A percentile compares a stretch with the other conserved stretches of the same genome.
Evolutionary conservation across 768 basidiomycete genomes (phyloP).

Genomic region (Nevesoporus exiguus): DNA sequence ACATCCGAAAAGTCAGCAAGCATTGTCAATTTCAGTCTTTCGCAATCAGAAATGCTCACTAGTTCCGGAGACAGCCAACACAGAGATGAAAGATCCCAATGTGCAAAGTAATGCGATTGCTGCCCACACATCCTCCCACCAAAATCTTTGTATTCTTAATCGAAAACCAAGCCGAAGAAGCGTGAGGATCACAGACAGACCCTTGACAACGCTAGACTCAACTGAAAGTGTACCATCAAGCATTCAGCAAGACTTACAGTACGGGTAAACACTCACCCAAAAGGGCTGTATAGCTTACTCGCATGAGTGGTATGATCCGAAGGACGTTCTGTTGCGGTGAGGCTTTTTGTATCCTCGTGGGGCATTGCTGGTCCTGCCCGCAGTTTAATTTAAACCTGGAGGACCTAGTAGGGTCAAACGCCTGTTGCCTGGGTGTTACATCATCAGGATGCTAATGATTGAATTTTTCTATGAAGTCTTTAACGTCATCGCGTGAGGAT

Average conservation of each 20-base stretch:
- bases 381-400: too few species aligned
- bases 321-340: neutral
- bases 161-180: constrained; percentile 16
- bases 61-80: neutral
- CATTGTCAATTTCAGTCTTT: neutral
- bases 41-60: constrained; percentile 1
- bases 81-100: neutral
- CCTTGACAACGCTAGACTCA: neutral
- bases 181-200: constrained; percentile 7
- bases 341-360: neutral
- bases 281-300: neutral
- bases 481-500: too few species aligned
- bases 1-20: neutral
- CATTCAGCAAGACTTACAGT: neutral
- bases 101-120: constrained; percentile 6
- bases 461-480: too few species aligned
- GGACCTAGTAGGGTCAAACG: too few species aligned
- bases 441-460: too few species aligned
- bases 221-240: constrained; percentile 1
- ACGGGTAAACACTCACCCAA: constrained; percentile 1
- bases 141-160: constrained; percentile 14
- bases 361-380: neutral
- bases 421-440: too few species aligned
- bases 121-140: constrained; percentile 27
- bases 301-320: neutral